phyloP scores from a whole-genome alignment of 768 basidiomycete species.

The Tulasnella sp. region DNA sequence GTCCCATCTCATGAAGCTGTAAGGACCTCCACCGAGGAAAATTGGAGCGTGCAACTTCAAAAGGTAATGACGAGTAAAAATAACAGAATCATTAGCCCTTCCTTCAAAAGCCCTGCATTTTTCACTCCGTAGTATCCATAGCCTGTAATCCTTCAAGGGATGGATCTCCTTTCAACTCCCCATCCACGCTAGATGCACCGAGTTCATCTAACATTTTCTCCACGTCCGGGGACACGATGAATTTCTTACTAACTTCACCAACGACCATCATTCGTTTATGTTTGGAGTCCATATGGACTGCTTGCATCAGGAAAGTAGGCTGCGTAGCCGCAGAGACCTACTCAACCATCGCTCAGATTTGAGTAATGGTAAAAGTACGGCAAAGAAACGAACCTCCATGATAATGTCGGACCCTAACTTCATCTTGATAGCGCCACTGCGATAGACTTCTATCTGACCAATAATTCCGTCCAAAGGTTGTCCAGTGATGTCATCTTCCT shows the following conservation, averaged over 20 bases:
- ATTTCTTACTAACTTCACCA: slow-evolving; percentile 78
- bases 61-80: too few species aligned
- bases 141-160: slow-evolving; percentile 8
- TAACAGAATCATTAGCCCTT: not conserved
- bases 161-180: slow-evolving; percentile 1
- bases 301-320: slow-evolving; percentile 80
- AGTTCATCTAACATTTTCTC: slow-evolving; percentile 57
- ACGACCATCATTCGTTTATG: slow-evolving; percentile 53
- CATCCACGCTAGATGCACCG: slow-evolving; percentile 26
- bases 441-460: slow-evolving; percentile 74
- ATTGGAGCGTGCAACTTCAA: too few species aligned
- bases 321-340: slow-evolving; percentile 74
- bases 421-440: slow-evolving; percentile 77
- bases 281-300: slow-evolving; percentile 52
- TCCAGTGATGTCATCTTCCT: slow-evolving; percentile 16
- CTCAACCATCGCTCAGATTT: not conserved
- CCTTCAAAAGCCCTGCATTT: not conserved
- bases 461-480: slow-evolving; percentile 56
- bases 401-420: slow-evolving; percentile 68
- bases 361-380: slow-evolving; percentile 10
- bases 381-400: slow-evolving; percentile 49
- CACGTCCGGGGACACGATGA: slow-evolving; percentile 72
- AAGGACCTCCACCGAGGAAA: too few species aligned
- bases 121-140: slow-evolving; percentile 11
- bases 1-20: too few species aligned